Percentiles rank a stretch among this genome's conserved stretches.
phyloP scores from a whole-genome alignment of 495 filamentous ascomycete species.

The Penicillium macrosclerotiorum region DNA sequence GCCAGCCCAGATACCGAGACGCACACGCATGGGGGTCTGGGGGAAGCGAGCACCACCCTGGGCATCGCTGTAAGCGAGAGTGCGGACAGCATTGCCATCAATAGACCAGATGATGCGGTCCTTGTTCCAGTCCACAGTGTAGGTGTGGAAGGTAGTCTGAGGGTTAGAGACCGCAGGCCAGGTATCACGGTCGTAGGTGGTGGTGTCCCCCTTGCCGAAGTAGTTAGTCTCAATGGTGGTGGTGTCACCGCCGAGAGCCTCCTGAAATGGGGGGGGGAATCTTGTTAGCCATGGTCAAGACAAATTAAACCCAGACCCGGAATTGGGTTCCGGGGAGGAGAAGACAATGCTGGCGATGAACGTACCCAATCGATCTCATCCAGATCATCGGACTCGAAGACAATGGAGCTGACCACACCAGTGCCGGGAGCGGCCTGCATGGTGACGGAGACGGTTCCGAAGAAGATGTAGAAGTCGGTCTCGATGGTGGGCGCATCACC shows the following conservation, averaged over 20 bases:
- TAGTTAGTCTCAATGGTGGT: constrained; percentile 84
- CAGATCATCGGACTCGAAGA: constrained; percentile 85
- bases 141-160: constrained; percentile 72
- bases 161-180: constrained; percentile 58
- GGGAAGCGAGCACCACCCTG: constrained; percentile 75
- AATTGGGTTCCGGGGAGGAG: background rate
- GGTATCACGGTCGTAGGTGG: constrained; percentile 71
- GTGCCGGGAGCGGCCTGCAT: constrained; percentile 71
- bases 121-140: constrained; percentile 80
- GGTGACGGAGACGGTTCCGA: constrained; percentile 66
- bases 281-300: background rate
- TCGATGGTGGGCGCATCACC: constrained; percentile 74
- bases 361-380: constrained; percentile 95
- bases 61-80: constrained; percentile 55
- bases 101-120: constrained; percentile 74
- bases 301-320: background rate
- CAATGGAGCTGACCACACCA: constrained; percentile 77
- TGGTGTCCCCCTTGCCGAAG: constrained; percentile 86
- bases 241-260: constrained; percentile 58
- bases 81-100: constrained; percentile 70
- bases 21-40: constrained; percentile 86
- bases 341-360: background rate
- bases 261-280: constrained; percentile 31
- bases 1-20: constrained; percentile 83
- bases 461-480: constrained; percentile 75